Percentiles rank a stretch among this genome's conserved stretches.
Evolutionary conservation across 1,139 yeast genomes (phyloP).

Genomic region (Geotrichum aggregatum): DNA sequence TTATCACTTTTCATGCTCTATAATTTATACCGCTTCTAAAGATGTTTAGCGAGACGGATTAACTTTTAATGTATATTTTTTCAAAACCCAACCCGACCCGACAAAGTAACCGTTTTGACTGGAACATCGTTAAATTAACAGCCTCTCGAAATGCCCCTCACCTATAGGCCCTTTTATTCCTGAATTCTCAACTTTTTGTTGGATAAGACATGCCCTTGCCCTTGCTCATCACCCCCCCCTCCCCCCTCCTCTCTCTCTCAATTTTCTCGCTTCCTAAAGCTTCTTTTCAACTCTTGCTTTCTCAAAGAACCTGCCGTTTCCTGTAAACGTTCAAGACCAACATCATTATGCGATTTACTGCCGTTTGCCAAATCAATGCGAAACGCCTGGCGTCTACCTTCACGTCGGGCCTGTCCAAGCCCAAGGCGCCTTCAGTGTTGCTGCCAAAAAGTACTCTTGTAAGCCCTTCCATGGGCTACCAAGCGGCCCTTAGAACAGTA

Average conservation of each 20-base stretch:
- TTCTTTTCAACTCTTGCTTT: background rate
- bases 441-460: slow-evolving; percentile 22
- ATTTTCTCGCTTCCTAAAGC: background rate
- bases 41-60: background rate
- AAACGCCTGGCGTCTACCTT: slow-evolving; percentile 19
- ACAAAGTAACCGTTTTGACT: background rate
- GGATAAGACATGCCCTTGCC: background rate
- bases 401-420: slow-evolving; percentile 10
- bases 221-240: slow-evolving; percentile 3
- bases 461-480: slow-evolving; percentile 26
- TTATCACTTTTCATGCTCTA: too few species aligned
- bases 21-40: too few species aligned
- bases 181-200: background rate
- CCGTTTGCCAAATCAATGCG: slow-evolving; percentile 13
- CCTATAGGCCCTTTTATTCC: too few species aligned
- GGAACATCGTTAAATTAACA: background rate
- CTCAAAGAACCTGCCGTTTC: background rate
- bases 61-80: too few species aligned
- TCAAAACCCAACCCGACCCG: too few species aligned
- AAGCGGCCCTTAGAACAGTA: slow-evolving; percentile 33
- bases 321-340: background rate
- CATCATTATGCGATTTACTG: slow-evolving; percentile 16
- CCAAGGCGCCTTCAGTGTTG: slow-evolving; percentile 22
- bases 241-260: background rate
- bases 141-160: slow-evolving; percentile 2